Conservation (phyloP, 805 yeast species). For the Candida boleticola region DNA sequence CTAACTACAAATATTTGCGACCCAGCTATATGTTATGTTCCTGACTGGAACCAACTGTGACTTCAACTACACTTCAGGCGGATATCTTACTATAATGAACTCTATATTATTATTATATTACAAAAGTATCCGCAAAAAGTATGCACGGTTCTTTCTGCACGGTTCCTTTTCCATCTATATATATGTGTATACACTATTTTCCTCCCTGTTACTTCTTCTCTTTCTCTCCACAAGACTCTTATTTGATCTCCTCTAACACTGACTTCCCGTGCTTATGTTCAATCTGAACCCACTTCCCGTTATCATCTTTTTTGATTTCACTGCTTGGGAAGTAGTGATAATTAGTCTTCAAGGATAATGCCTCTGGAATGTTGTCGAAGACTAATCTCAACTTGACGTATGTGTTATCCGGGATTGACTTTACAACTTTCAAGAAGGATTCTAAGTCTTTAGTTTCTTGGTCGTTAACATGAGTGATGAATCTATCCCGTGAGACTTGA, state of each 20-base stretch:
- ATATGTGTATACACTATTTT: too few species aligned
- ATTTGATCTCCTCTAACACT: slow-evolving; percentile 5
- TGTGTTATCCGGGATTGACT: slow-evolving; percentile 69
- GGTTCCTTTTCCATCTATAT: too few species aligned
- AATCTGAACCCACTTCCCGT: slow-evolving; percentile 47
- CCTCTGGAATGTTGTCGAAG: slow-evolving; percentile 84
- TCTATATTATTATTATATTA: too few species aligned
- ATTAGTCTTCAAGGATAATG: slow-evolving; percentile 80
- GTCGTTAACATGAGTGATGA: slow-evolving; percentile 88
- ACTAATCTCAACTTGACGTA: slow-evolving; percentile 80
- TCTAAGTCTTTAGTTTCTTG: slow-evolving; percentile 66
- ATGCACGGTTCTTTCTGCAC: too few species aligned
- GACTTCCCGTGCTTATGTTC: slow-evolving; percentile 36
- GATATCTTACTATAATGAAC: too few species aligned
- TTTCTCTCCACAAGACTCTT: too few species aligned
- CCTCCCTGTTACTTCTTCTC: too few species aligned
- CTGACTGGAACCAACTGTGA: too few species aligned
- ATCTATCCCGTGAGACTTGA: slow-evolving; percentile 73
- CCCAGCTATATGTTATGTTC: too few species aligned
- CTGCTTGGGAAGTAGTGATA: slow-evolving; percentile 84
- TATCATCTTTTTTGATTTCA: slow-evolving; percentile 50
- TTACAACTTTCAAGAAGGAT: slow-evolving; percentile 64
- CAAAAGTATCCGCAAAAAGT: too few species aligned
- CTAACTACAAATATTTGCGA: too few species aligned
- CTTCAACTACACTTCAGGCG: too few species aligned